A percentile compares a stretch with the other conserved stretches of the same genome.
These are phyloP conservation scores for Cystobasidium onofrii DNA, from an alignment of 768 basidiomycete species.

Conservation along the genomic window DNA sequence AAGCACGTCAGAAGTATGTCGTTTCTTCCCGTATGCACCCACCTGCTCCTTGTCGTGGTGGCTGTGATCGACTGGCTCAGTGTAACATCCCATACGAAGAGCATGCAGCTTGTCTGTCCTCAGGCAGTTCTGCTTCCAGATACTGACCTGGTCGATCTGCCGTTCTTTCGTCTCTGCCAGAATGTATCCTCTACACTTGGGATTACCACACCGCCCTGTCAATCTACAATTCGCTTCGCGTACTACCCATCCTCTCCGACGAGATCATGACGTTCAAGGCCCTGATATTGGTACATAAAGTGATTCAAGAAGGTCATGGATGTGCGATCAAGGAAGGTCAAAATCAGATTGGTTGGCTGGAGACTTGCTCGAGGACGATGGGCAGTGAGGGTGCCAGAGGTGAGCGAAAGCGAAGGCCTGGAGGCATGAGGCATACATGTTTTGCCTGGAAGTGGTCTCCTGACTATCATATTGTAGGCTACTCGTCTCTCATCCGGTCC, in stretches of 20 bases:
- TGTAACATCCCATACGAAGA: too few species aligned
- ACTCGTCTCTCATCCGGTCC: constrained; percentile 82
- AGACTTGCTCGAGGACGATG: constrained; percentile 88
- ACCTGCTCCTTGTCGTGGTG: background rate
- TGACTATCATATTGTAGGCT: constrained; percentile 55
- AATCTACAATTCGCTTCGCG: constrained; percentile 93
- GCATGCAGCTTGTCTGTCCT: too few species aligned
- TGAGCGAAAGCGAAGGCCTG: too few species aligned
- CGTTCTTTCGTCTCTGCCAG: constrained; percentile 43
- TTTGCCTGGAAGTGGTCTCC: background rate
- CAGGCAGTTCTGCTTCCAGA: too few species aligned
- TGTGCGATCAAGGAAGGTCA: constrained; percentile 90
- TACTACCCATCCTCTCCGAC: constrained; percentile 92
- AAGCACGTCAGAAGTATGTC: constrained; percentile 94
- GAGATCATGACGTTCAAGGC: constrained; percentile 98
- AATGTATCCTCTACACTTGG: constrained; percentile 98
- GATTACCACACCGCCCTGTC: constrained; percentile 96
- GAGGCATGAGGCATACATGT: too few species aligned
- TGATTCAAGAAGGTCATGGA: constrained; percentile 94
- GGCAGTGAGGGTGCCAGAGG: constrained; percentile 70
- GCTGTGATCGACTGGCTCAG: background rate
- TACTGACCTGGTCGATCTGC: background rate
- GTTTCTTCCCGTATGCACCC: background rate
- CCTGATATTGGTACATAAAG: constrained; percentile 93
- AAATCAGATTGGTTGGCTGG: constrained; percentile 92